These are phyloP conservation scores for Fraxinus cuspidata DNA, from an alignment of 257 asterid genomes.

Conservation along the genomic window DNA sequence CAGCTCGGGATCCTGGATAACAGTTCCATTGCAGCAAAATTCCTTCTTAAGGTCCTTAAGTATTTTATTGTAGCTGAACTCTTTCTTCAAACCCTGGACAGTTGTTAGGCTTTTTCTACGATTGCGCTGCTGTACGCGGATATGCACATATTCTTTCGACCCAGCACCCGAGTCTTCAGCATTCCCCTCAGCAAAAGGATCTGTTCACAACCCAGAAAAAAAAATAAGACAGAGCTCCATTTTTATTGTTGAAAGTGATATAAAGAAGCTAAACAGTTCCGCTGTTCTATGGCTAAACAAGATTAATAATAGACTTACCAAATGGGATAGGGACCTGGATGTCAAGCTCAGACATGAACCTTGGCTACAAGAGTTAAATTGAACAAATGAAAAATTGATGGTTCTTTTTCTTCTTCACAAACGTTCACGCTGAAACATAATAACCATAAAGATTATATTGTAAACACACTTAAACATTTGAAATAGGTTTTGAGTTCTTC, in stretches of 20 bases:
- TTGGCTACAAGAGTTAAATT: conserved; percentile 42
- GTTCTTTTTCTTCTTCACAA: conserved; percentile 6
- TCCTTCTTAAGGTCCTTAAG: conserved; percentile 86
- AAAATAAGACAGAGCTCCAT: not conserved
- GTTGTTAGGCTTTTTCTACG: conserved; percentile 88
- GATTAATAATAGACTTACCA: conserved; percentile 41
- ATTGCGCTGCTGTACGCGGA: conserved; percentile 79
- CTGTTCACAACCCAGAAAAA: not conserved
- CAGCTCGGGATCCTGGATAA: conserved; percentile 78
- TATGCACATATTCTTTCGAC: conserved; percentile 77
- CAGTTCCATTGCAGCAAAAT: conserved; percentile 90
- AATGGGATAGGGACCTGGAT: conserved; percentile 64
- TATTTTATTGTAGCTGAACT: conserved; percentile 75
- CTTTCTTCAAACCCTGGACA: conserved; percentile 81
- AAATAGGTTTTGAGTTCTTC: not conserved
- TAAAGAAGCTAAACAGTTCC: not conserved
- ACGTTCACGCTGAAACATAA: conserved; percentile 5
- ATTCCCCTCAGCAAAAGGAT: conserved; percentile 85
- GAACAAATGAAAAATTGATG: conserved; percentile 25
- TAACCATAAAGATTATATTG: not conserved
- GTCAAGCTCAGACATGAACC: conserved; percentile 87
- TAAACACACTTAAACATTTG: not conserved
- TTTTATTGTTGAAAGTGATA: not conserved
- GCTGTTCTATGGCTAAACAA: not conserved
- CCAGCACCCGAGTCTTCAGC: conserved; percentile 83